These are phyloP conservation scores for Ascoidea rubescens DNA, from an alignment of 805 yeast species.

Conservation along the genomic window DNA sequence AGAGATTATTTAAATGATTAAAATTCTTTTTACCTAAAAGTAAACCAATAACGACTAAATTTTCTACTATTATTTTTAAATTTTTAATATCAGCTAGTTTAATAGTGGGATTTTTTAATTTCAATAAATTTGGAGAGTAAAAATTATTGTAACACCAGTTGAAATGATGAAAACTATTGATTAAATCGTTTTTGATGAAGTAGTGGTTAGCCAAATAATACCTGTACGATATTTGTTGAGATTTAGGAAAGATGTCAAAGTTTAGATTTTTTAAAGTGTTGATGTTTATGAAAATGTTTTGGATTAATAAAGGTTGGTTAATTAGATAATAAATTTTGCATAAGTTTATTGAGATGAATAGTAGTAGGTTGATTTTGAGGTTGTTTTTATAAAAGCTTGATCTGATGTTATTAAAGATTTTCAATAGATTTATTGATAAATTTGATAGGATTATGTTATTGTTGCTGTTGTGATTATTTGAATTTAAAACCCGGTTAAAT, in stretches of 20 bases:
- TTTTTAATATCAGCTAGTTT: not conserved
- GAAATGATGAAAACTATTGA: conserved; percentile 6
- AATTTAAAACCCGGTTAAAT: too few relatives aligned
- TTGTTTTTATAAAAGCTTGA: conserved; percentile 4
- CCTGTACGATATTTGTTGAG: conserved; percentile 6
- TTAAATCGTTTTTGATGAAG: conserved; percentile 3
- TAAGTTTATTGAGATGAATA: conserved; percentile 6
- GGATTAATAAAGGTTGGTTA: conserved; percentile 8
- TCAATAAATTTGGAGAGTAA: not conserved
- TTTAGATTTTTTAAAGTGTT: conserved; percentile 4
- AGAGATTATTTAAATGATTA: too few relatives aligned
- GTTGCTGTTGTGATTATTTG: not conserved
- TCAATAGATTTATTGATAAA: conserved; percentile 5
- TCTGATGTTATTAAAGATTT: conserved; percentile 9
- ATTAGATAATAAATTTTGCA: conserved; percentile 6
- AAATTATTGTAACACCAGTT: conserved; percentile 4
- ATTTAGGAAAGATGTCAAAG: conserved; percentile 2
- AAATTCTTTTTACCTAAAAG: not conserved
- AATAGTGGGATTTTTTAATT: not conserved
- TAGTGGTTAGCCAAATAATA: conserved; percentile 7
- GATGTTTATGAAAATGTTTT: conserved; percentile 8
- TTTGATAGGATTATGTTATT: conserved; percentile 5
- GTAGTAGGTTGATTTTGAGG: conserved; percentile 1
- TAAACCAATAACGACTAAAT: not conserved
- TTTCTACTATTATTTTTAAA: not conserved